Evolutionary conservation across 768 basidiomycete genomes (phyloP), one percentile per base, ranked within the genome.

Genomic region (Suillus subaureus): DNA sequence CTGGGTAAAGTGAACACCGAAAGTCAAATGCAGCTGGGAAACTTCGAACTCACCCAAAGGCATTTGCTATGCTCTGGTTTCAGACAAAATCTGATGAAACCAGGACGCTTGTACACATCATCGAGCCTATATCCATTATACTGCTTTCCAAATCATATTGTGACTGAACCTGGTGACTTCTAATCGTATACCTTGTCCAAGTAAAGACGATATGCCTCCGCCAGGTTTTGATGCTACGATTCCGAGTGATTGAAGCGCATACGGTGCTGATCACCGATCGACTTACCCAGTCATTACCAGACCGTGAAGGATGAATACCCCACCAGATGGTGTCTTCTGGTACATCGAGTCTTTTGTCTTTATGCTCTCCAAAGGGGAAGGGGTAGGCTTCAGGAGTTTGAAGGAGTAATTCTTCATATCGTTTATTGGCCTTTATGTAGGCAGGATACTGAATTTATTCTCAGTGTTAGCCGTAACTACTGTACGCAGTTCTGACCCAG

Each of bases 151-250:
- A 72, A 73, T 70, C 67, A 73, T 26, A 75, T 68, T 3, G 4
- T 45, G 7, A 68, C 70, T 13, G 70, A 75, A 1, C 72, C 74
- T 8, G 70, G 74, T 6, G 74, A 75, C 39, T 69, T 66, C 7
- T 43, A 62, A 16, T 37, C 26, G 52, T 70, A 71, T 4, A 52
- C 5, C 1, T 64, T 42, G 8, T 71, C 72, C 31, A 75, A 64
- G 42, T 67, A 62, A 6, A 64, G 62, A 13, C 51, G 47, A 12
- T 69, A 70, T 1, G 69, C 66, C 1, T 72, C 61, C 9, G 66
- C 65, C 47, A 75, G 26, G 0, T 52, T 21, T n/a, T 61, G 37
- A 49, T 75, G 66, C 73, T 72, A 56, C 9, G 4, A 28, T 7
- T n/a, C 16, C 37, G 21, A 51, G 49, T 54, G 43, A 13, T 49